Evolutionary conservation across 2,329 filamentous ascomycete species (phyloP).

Genomic region (Monosporascus sp.): DNA sequence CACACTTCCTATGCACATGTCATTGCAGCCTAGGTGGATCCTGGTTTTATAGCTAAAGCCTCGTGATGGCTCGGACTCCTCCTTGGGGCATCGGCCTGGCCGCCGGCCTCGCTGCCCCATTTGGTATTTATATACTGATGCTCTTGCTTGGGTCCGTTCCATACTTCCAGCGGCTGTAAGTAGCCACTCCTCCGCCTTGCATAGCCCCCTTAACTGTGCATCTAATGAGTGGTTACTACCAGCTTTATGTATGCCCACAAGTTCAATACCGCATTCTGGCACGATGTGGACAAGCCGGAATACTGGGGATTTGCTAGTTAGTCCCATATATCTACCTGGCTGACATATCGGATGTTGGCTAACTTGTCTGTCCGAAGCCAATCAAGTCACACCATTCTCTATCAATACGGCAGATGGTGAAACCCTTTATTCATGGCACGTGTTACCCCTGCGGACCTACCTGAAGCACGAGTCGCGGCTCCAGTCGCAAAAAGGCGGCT

Average conservation of each 20-base stretch:
- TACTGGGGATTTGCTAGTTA: conserved; percentile 80
- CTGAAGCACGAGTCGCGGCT: conserved; percentile 62
- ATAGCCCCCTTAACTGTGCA: not conserved
- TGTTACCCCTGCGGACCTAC: conserved; percentile 75
- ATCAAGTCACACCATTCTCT: conserved; percentile 83
- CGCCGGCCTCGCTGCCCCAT: conserved; percentile 50
- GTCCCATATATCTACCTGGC: conserved; percentile 17
- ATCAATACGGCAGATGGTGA: conserved; percentile 70
- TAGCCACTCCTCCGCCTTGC: conserved; percentile 8
- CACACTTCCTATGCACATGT: too few species aligned
- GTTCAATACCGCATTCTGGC: conserved; percentile 65
- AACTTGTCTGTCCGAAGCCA: conserved; percentile 46
- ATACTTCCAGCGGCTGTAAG: conserved; percentile 75
- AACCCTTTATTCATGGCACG: conserved; percentile 82
- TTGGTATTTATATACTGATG: conserved; percentile 61
- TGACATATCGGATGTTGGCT: conserved; percentile 9
- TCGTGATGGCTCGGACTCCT: conserved; percentile 15
- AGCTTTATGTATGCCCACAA: conserved; percentile 83
- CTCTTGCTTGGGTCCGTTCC: conserved; percentile 63
- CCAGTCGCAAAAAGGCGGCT: conserved; percentile 42
- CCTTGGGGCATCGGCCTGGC: conserved; percentile 33
- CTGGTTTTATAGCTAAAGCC: not conserved
- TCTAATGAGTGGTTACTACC: not conserved
- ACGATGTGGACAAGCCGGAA: conserved; percentile 70
- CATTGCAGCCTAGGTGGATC: not conserved